Evolutionary conservation across 306 rosid genomes (phyloP).

Genomic region (Quercus aquifolioides): DNA sequence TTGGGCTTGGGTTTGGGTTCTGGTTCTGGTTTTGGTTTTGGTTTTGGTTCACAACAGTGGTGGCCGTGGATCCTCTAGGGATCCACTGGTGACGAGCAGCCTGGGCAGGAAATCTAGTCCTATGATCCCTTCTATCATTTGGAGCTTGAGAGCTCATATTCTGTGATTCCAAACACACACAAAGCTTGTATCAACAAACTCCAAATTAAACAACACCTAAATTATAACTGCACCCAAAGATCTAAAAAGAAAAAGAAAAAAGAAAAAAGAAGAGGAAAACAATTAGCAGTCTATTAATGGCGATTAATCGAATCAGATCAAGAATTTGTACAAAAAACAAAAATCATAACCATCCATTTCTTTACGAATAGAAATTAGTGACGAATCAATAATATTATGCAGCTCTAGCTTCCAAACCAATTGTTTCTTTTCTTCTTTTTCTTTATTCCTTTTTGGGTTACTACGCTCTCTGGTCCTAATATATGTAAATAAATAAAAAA

Average conservation of each 20-base stretch:
- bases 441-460: no score
- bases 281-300: not conserved
- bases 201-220: slow-evolving; percentile 1
- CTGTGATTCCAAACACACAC: slow-evolving; percentile 19
- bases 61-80: slow-evolving; percentile 37
- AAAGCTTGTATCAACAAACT: slow-evolving; percentile 11
- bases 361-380: no score
- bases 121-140: slow-evolving; percentile 46
- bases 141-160: slow-evolving; percentile 54
- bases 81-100: slow-evolving; percentile 59
- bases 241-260: no score
- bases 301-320: not conserved
- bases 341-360: not conserved
- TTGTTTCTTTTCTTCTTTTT: no score
- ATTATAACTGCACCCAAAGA: not conserved
- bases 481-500: no score
- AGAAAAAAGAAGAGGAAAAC: not conserved
- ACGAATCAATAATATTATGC: no score
- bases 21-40: not conserved
- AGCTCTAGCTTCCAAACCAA: no score
- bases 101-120: slow-evolving; percentile 46
- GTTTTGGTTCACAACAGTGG: not conserved
- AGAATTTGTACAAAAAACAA: not conserved
- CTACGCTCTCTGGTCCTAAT: no score
- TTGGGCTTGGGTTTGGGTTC: not conserved